Conservation (phyloP, 164 flowering plant genomes). For the Magnolia officinalis region DNA sequence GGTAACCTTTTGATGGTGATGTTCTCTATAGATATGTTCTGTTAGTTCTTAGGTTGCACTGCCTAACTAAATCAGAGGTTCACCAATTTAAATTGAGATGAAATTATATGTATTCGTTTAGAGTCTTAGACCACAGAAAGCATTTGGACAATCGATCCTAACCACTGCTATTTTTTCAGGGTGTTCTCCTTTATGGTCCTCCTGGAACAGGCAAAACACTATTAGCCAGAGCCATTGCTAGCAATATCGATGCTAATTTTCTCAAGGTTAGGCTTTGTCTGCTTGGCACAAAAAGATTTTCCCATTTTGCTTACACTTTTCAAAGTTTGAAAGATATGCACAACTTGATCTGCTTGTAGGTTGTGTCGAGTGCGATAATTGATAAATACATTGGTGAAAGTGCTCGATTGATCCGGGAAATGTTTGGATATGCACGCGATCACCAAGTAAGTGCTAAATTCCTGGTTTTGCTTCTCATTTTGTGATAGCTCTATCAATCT, state of each 20-base stretch:
- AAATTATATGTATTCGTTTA: background rate
- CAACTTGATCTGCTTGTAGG: conserved; percentile 35
- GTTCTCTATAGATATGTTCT: background rate
- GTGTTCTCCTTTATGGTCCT: conserved; percentile 96
- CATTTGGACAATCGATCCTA: background rate
- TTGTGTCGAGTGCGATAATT: conserved; percentile 92
- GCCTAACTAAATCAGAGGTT: background rate
- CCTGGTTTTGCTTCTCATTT: background rate
- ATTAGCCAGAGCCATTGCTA: conserved; percentile 89
- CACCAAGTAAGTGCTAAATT: conserved; percentile 61
- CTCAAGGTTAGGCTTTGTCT: conserved; percentile 49
- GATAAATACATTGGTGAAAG: conserved; percentile 95
- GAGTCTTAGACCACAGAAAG: background rate
- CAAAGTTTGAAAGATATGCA: background rate
- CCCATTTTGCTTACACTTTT: background rate
- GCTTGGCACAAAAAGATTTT: background rate
- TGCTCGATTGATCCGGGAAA: conserved; percentile 88
- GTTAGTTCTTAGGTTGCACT: background rate
- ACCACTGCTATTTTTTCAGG: conserved; percentile 31
- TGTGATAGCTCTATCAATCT: background rate
- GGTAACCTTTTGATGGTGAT: conserved; percentile 32
- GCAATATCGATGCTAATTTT: conserved; percentile 93
- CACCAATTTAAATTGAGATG: too few relatives aligned
- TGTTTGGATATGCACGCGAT: conserved; percentile 96
- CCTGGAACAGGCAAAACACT: conserved; percentile 97